phyloP scores from a whole-genome alignment of 192 early-diverging fungal genomes.

The Coemansia reversa region DNA sequence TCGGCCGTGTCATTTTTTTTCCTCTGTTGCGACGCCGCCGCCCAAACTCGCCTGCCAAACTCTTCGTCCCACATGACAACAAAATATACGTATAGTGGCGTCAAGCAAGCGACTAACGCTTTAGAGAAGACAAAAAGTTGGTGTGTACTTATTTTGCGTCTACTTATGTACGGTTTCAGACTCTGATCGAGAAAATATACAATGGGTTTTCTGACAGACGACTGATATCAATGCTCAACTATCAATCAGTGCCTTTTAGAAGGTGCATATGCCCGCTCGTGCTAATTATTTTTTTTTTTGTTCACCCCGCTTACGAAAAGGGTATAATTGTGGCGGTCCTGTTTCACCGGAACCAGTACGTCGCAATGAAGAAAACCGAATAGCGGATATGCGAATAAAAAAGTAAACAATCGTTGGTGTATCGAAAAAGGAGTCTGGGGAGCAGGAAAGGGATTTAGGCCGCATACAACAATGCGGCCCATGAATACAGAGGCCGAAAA shows the following conservation, averaged over 20 bases:
- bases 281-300: not conserved
- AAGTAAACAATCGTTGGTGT: not conserved
- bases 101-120: not conserved
- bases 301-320: not conserved
- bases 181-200: not conserved
- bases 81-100: not conserved
- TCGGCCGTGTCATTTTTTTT: not conserved
- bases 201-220: not conserved
- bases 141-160: not conserved
- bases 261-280: not conserved
- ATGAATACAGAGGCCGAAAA: not conserved
- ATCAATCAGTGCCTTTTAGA: not conserved
- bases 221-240: not conserved
- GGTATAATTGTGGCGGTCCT: not conserved
- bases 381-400: not conserved
- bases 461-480: not conserved
- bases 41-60: constrained; percentile 25
- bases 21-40: constrained; percentile 14
- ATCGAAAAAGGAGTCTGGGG: not conserved
- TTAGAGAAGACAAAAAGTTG: not conserved
- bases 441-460: not conserved
- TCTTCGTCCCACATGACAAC: constrained; percentile 28
- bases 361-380: not conserved
- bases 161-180: not conserved
- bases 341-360: not conserved